Evolutionary conservation across 192 early-diverging fungal genomes (phyloP).

Genomic region (Rhizophagus clarus): DNA sequence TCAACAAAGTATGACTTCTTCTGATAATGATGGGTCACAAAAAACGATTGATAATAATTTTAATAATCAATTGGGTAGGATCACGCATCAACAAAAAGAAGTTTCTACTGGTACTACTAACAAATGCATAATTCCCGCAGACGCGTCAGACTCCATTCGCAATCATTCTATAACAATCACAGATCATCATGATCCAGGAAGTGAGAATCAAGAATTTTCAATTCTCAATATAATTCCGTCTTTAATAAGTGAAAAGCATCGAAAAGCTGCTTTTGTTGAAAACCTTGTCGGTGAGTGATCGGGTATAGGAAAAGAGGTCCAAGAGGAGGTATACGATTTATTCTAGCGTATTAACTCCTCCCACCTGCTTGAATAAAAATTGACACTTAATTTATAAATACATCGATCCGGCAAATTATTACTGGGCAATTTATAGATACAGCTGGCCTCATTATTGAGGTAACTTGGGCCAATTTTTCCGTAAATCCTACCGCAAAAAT

Average conservation of each 20-base stretch:
- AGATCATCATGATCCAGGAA: constrained; percentile 18
- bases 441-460: constrained; percentile 59
- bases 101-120: constrained; percentile 5
- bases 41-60: neutral
- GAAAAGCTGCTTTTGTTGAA: constrained; percentile 28
- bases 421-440: constrained; percentile 45
- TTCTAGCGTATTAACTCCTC: neutral
- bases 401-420: neutral
- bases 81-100: neutral
- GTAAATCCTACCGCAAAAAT: constrained; percentile 34
- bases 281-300: constrained; percentile 25
- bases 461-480: constrained; percentile 48
- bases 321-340: neutral
- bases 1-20: neutral
- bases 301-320: neutral
- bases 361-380: neutral
- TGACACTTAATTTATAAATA: neutral
- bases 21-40: neutral
- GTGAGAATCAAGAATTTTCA: constrained; percentile 9
- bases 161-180: neutral
- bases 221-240: constrained; percentile 27
- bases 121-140: neutral
- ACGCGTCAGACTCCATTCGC: neutral
- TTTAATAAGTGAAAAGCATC: constrained; percentile 29
- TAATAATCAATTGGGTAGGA: neutral